Evolutionary conservation across 2,329 filamentous ascomycete genomes (phyloP).

Genomic region (Phialemonium atrogriseum): DNA sequence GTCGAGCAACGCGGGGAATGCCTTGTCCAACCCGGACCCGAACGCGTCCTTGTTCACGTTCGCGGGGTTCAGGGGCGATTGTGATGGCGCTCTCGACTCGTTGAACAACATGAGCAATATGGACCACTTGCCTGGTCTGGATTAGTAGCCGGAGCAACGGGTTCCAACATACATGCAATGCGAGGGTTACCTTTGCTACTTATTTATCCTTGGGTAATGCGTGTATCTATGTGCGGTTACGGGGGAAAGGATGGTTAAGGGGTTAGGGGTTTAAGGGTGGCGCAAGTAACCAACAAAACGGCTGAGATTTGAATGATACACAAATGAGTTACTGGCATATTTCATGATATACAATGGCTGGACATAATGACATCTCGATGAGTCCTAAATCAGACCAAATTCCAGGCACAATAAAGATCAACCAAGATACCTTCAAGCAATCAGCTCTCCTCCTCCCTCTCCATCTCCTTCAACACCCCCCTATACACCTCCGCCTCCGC

Average conservation of each 20-base stretch:
- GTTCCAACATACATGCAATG: not conserved
- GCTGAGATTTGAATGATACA: no score
- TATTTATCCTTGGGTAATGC: no score
- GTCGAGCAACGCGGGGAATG: constrained; percentile 3
- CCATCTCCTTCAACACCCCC: constrained; percentile 36
- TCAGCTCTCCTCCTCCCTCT: constrained; percentile 13
- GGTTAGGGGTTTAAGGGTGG: no score
- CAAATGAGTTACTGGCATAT: no score
- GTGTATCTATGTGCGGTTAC: no score
- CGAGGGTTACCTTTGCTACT: not conserved
- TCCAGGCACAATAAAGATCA: no score
- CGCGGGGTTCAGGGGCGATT: constrained; percentile 10
- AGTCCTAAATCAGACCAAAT: no score
- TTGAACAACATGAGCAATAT: constrained; percentile 1
- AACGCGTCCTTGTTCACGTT: constrained; percentile 19
- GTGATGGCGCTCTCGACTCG: constrained; percentile 2
- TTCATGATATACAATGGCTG: no score
- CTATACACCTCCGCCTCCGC: constrained; percentile 65
- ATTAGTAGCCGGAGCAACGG: constrained; percentile 10
- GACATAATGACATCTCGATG: no score
- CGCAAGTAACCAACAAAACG: no score
- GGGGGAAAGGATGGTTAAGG: not conserved
- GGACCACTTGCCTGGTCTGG: constrained; percentile 12
- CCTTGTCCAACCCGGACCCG: constrained; percentile 9
- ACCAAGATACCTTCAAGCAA: no score